Percentiles rank a stretch among this genome's conserved stretches.
Evolutionary conservation across 345 rosid genomes (phyloP).

Genomic region (Zanthoxylum bungeanum): DNA sequence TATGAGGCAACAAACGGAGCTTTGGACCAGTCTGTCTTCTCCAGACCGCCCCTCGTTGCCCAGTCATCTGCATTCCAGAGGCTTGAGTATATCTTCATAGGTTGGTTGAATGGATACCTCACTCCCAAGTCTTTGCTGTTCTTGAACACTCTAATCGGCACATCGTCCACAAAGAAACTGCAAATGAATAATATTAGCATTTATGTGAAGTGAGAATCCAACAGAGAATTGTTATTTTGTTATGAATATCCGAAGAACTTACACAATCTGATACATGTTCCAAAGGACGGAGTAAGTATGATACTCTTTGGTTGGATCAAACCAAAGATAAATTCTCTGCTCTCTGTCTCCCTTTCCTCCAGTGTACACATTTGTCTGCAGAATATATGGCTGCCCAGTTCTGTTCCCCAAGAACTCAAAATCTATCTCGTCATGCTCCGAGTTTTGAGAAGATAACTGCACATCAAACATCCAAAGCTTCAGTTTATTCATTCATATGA

Average conservation of each 20-base stretch:
- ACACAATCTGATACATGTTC: slow-evolving; percentile 71
- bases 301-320: slow-evolving; percentile 58
- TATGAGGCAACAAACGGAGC: slow-evolving; percentile 73
- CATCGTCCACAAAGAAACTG: slow-evolving; percentile 76
- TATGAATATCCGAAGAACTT: slow-evolving; percentile 16
- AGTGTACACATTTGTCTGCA: slow-evolving; percentile 80
- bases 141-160: slow-evolving; percentile 76
- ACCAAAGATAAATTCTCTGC: slow-evolving; percentile 79
- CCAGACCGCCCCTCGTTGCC: slow-evolving; percentile 87
- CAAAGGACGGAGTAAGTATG: slow-evolving; percentile 77
- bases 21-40: slow-evolving; percentile 88
- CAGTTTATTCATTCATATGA: too few species aligned
- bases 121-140: slow-evolving; percentile 77
- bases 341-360: slow-evolving; percentile 82
- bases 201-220: background rate
- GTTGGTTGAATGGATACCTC: slow-evolving; percentile 75
- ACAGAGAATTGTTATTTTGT: background rate
- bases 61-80: slow-evolving; percentile 87
- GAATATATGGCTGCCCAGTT: slow-evolving; percentile 72
- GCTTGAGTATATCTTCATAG: slow-evolving; percentile 83
- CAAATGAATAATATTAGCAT: background rate
- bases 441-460: slow-evolving; percentile 82
- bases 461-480: background rate
- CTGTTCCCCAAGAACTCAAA: slow-evolving; percentile 90
- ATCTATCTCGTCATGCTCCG: slow-evolving; percentile 87